These are phyloP conservation scores for Oropetium thomaeum DNA, from an alignment of 176 grass and related monocot genomes.

Conservation along the genomic window DNA sequence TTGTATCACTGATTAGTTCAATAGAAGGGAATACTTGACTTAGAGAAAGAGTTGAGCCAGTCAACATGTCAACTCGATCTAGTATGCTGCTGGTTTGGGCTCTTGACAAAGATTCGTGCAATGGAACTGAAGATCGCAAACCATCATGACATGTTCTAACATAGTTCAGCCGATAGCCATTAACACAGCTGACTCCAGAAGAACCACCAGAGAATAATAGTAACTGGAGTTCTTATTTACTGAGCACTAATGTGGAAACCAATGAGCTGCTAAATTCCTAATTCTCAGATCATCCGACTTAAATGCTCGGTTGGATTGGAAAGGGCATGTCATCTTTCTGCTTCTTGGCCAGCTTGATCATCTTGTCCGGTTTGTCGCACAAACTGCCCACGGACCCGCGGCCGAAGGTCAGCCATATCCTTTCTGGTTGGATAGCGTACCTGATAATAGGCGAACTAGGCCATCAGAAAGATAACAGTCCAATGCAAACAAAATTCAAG, in stretches of 20 bases:
- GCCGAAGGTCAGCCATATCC: slow-evolving; percentile 81
- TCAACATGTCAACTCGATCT: not conserved
- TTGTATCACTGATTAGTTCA: no score
- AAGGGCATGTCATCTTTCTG: slow-evolving; percentile 49
- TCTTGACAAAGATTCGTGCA: slow-evolving; percentile 17
- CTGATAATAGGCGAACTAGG: slow-evolving; percentile 44
- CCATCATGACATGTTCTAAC: not conserved
- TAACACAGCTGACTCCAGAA: slow-evolving; percentile 12
- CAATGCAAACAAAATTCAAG: not conserved
- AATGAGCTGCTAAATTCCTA: slow-evolving; percentile 23
- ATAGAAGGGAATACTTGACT: not conserved
- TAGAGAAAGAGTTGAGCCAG: not conserved
- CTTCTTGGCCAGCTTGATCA: slow-evolving; percentile 32
- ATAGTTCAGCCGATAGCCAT: not conserved
- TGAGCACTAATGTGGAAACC: slow-evolving; percentile 19
- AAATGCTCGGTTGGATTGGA: not conserved
- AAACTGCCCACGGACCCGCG: slow-evolving; percentile 75
- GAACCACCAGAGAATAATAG: not conserved
- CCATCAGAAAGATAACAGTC: slow-evolving; percentile 37
- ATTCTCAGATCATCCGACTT: not conserved
- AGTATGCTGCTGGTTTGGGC: slow-evolving; percentile 3
- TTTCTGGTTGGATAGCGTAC: slow-evolving; percentile 96
- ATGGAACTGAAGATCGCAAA: slow-evolving; percentile 36
- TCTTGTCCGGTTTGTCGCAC: slow-evolving; percentile 58
- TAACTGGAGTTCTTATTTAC: slow-evolving; percentile 21